Evolutionary conservation across 257 asterid species (phyloP).

Genomic region (Solanum ahanhuiri): DNA sequence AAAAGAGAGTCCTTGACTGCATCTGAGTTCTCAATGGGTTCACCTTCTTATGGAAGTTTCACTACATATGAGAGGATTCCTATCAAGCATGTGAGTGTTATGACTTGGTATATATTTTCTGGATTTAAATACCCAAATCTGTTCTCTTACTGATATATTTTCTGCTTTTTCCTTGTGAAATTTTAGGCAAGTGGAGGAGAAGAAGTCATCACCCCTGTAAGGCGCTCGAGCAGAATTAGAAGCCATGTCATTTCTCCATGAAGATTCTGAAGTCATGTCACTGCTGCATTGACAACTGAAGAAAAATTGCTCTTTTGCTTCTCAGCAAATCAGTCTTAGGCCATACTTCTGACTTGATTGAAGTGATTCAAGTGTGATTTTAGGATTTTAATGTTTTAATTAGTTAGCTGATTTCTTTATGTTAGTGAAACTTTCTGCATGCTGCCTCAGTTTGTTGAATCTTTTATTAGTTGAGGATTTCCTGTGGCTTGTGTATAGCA

Average conservation of each 20-base stretch:
- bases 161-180: not conserved
- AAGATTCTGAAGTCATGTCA: conserved; percentile 2
- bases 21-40: conserved; percentile 27
- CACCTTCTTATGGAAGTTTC: conserved; percentile 91
- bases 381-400: not conserved
- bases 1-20: conserved; percentile 64
- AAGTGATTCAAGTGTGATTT: not conserved
- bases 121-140: not conserved
- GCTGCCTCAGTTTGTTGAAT: not conserved
- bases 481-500: not conserved
- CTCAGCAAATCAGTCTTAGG: not conserved
- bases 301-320: not conserved
- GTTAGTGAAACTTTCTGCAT: not conserved
- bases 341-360: not conserved
- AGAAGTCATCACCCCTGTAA: conserved; percentile 75
- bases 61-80: conserved; percentile 77
- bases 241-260: conserved; percentile 38
- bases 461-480: not conserved
- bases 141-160: not conserved
- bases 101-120: not conserved
- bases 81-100: conserved; percentile 53
- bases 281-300: not conserved
- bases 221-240: conserved; percentile 89
- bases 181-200: conserved; percentile 60
- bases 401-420: not conserved